Evolutionary conservation across 2,329 filamentous ascomycete genomes (phyloP).

Genomic region (Hymenoscyphus infarciens): DNA sequence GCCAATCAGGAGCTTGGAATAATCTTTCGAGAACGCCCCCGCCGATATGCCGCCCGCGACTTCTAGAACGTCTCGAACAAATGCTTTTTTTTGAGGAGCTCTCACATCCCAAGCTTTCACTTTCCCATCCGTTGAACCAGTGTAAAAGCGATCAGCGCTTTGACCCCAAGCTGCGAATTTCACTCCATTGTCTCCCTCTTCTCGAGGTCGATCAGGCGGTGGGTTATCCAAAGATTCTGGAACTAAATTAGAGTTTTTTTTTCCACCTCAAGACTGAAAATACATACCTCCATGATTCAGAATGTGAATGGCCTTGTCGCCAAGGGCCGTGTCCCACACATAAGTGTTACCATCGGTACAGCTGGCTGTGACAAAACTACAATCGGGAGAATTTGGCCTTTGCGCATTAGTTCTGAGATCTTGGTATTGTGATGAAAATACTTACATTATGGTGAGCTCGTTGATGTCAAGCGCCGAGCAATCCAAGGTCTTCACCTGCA

Average conservation of each 20-base stretch:
- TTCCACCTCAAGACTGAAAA: background rate
- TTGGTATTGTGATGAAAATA: background rate
- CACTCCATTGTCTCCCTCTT: conserved; percentile 57
- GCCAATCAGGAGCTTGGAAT: conserved; percentile 53
- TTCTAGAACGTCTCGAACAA: conserved; percentile 52
- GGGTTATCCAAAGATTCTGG: conserved; percentile 32
- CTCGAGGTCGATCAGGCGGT: conserved; percentile 36
- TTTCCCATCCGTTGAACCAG: conserved; percentile 59
- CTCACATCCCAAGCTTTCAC: conserved; percentile 63
- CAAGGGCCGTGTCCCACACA: conserved; percentile 56
- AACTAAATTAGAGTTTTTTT: background rate
- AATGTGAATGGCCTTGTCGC: conserved; percentile 54
- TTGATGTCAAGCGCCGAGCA: conserved; percentile 60
- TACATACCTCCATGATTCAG: conserved; percentile 46
- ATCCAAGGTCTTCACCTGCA: conserved; percentile 52
- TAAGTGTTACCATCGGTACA: conserved; percentile 61
- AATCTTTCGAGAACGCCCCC: conserved; percentile 56
- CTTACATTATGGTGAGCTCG: conserved; percentile 53
- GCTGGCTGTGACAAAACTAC: conserved; percentile 55
- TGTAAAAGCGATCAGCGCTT: conserved; percentile 56
- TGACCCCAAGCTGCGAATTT: conserved; percentile 62
- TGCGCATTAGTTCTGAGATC: conserved; percentile 25
- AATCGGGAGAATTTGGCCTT: conserved; percentile 48
- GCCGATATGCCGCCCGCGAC: conserved; percentile 54
- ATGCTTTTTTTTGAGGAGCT: conserved; percentile 38